Conservation (phyloP, 345 rosid genomes). For the Lumnitzera racemosa region DNA sequence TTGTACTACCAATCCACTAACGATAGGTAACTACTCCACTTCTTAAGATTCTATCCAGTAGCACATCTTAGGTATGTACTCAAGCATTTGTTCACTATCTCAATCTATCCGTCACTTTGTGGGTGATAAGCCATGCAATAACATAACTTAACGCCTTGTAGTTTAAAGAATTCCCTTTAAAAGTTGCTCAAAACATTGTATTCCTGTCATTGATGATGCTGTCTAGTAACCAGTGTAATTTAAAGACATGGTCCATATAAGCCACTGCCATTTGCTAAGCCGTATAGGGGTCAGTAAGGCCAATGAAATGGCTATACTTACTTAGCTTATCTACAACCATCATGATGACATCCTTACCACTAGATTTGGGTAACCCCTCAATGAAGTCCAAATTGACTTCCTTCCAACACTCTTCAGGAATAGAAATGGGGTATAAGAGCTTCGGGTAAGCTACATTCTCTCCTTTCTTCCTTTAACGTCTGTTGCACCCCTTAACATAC, state of each 20-base stretch:
- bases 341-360: not conserved
- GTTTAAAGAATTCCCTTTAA: not conserved
- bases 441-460: not conserved
- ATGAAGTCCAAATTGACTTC: not conserved
- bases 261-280: too few relatives aligned
- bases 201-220: not conserved
- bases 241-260: too few relatives aligned
- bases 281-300: too few relatives aligned
- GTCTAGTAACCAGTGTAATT: not conserved
- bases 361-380: not conserved
- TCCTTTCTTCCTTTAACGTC: not conserved
- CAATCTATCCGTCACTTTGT: too few relatives aligned
- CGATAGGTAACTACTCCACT: not conserved
- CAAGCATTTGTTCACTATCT: too few relatives aligned
- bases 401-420: not conserved
- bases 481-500: too few relatives aligned
- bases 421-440: not conserved
- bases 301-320: too few relatives aligned
- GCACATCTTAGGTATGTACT: too few relatives aligned
- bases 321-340: not conserved
- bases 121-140: too few relatives aligned
- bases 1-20: slow-evolving; percentile 5
- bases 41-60: not conserved
- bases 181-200: not conserved
- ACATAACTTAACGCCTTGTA: too few relatives aligned